Evolutionary conservation across 768 basidiomycete species (phyloP), one percentile per base, ranked within the genome.

Genomic region (Lepiota venenata): DNA sequence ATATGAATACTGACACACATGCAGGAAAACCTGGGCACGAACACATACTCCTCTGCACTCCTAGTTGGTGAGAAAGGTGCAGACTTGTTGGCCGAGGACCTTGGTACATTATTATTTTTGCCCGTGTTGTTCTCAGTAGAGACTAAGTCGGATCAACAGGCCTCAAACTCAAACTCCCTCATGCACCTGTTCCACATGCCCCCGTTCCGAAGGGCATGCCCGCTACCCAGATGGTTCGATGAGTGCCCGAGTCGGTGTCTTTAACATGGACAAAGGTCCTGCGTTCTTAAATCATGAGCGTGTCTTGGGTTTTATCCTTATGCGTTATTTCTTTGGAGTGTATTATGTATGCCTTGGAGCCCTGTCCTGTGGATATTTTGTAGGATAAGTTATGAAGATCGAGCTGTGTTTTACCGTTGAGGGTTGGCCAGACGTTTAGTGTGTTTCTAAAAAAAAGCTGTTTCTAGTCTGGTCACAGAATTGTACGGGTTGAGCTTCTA

Each of bases 41-140:
- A 85, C 74, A 87, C 84, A 4, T 86, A 87, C 71, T 86, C 84
- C 29, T 83, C 84, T 52, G 86, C 85, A 14, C 68, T 88, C 58
- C 65, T 86, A 29, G 81, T 86, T 37, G 84, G 85, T 27, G 85
- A 87, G 74, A 87, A 87, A 70, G 84, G 82, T 29, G 84, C 83
- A 12, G 70, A 74, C 59, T 65, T 88, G 40, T 64, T 88, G 38
- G 74, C 77, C 6, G 81, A 84, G 69, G 85, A 86, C 2, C 77
- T 88, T 43, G 84, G 84, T 83, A 59, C 51, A 74, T 56, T 6
- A 12, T 10, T 39, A n/a, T 20, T n/a, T 6, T 40, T 12, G 25
- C 16, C 44, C 35, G 4, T n/a, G 40, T 20, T 14, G 46, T 14
- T 7, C 14, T 18, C 18, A 14, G 4, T 25, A 12, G 16, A 5